These are phyloP conservation scores for Kwoniella mangroviensis DNA, from an alignment of 768 basidiomycete species.

Conservation along the genomic window DNA sequence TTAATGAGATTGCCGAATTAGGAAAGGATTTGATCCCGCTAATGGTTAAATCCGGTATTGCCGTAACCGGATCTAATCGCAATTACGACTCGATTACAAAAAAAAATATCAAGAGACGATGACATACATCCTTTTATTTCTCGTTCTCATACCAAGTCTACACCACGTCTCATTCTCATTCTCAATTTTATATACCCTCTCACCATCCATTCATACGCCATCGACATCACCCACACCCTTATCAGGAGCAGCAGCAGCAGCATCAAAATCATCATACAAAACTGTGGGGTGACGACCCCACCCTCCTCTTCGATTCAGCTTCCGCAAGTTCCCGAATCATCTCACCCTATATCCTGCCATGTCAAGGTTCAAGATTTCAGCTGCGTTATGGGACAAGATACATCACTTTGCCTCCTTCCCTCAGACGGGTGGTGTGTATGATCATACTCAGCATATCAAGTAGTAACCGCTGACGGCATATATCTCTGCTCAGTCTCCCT, in stretches of 20 bases:
- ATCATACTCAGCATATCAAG: too few species aligned
- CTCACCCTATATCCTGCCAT: slow-evolving; percentile 25
- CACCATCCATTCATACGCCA: background rate
- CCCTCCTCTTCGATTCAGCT: background rate
- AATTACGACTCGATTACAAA: background rate
- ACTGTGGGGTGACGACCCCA: background rate
- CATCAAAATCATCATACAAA: background rate
- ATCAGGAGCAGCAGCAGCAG: background rate
- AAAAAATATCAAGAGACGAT: background rate
- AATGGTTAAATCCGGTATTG: background rate
- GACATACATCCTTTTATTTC: background rate
- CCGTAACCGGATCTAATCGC: background rate
- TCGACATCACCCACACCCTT: background rate
- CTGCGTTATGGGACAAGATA: slow-evolving; percentile 84
- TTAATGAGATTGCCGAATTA: background rate
- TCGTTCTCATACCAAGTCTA: too few species aligned
- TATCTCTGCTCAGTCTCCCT: slow-evolving; percentile 70
- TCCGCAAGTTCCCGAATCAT: background rate
- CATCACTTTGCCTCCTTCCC: slow-evolving; percentile 90
- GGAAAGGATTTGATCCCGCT: background rate
- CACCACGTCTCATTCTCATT: background rate
- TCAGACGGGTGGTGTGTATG: slow-evolving; percentile 78
- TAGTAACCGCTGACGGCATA: background rate
- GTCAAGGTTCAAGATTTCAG: slow-evolving; percentile 64
- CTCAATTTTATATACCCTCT: background rate